Evolutionary conservation across 2,329 filamentous ascomycete genomes (phyloP).

Genomic region (Escovopsis weberi): DNA sequence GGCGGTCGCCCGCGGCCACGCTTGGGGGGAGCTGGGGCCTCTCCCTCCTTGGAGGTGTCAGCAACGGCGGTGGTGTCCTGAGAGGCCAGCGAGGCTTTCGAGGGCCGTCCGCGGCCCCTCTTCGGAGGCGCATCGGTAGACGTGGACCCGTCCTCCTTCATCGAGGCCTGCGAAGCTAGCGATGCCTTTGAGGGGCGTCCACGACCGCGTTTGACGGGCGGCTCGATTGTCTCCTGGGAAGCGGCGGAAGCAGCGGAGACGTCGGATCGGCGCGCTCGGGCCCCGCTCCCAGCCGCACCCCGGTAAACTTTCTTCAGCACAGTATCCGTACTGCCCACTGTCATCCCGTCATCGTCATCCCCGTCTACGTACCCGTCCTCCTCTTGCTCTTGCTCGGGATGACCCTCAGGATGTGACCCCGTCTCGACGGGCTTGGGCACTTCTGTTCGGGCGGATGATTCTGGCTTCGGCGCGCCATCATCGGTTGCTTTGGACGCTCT

Average conservation of each 20-base stretch:
- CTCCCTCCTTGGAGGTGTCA: neutral
- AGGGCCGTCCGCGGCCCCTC: conserved; percentile 16
- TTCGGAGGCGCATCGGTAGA: conserved; percentile 12
- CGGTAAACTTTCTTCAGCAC: conserved; percentile 22
- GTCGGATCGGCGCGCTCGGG: conserved; percentile 11
- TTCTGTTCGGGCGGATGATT: conserved; percentile 13
- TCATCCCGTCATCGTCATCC: conserved; percentile 21
- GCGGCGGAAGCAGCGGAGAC: conserved; percentile 1
- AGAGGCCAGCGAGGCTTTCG: conserved; percentile 17
- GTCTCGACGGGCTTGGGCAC: conserved; percentile 7
- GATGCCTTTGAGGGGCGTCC: conserved; percentile 20
- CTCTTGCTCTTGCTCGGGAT: neutral
- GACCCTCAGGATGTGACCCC: conserved; percentile 9
- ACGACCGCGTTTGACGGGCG: conserved; percentile 15
- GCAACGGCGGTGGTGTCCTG: conserved; percentile 4
- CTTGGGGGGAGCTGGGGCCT: neutral
- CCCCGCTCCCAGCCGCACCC: conserved; percentile 11
- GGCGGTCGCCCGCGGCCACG: conserved; percentile 7
- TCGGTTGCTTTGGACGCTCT: conserved; percentile 40
- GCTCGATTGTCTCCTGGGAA: conserved; percentile 2
- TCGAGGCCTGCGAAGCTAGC: conserved; percentile 11
- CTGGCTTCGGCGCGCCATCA: conserved; percentile 27
- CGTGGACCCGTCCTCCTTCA: conserved; percentile 10
- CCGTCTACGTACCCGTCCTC: neutral
- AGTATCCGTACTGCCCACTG: conserved; percentile 27